Evolutionary conservation across 1,284 basidiomycete species (phyloP).

Genomic region (Ganoderma boninense): DNA sequence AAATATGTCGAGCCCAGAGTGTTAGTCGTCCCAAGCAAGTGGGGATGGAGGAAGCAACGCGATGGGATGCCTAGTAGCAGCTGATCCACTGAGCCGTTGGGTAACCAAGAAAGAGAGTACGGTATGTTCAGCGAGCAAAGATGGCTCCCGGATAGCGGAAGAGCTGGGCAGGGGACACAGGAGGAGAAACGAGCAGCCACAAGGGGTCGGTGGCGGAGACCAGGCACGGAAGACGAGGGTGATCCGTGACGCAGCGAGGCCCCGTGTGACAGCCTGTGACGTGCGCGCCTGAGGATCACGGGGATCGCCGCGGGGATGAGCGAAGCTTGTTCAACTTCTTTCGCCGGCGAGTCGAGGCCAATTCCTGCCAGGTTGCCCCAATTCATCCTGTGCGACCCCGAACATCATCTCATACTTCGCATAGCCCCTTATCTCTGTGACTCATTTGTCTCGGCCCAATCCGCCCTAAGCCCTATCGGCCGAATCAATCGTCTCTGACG

Average conservation of each 20-base stretch:
- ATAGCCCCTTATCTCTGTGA: background rate
- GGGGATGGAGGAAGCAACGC: slow-evolving; percentile 2
- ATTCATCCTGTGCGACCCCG: background rate
- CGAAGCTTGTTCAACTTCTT: background rate
- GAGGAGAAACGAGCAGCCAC: slow-evolving; percentile 10
- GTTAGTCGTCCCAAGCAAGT: slow-evolving; percentile 1
- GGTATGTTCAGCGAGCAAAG: background rate
- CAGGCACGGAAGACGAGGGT: slow-evolving; percentile 11
- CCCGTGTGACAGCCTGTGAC: background rate
- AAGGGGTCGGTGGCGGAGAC: slow-evolving; percentile 3
- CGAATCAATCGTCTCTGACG: background rate
- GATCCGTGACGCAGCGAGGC: slow-evolving; percentile 2
- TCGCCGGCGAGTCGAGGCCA: background rate
- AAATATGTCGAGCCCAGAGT: background rate
- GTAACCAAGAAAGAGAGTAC: background rate
- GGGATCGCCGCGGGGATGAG: background rate
- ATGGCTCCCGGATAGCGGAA: background rate
- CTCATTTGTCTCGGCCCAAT: background rate
- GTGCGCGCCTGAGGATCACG: background rate
- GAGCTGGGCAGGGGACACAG: background rate
- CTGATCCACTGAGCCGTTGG: background rate
- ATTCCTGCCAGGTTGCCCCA: background rate
- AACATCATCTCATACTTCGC: background rate
- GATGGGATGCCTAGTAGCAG: slow-evolving; percentile 10
- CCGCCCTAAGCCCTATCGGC: background rate